A percentile compares a stretch with the other conserved stretches of the same genome.
These are phyloP conservation scores for Puccinia coronata DNA, from an alignment of 1,284 basidiomycete species.

Conservation along the genomic window DNA sequence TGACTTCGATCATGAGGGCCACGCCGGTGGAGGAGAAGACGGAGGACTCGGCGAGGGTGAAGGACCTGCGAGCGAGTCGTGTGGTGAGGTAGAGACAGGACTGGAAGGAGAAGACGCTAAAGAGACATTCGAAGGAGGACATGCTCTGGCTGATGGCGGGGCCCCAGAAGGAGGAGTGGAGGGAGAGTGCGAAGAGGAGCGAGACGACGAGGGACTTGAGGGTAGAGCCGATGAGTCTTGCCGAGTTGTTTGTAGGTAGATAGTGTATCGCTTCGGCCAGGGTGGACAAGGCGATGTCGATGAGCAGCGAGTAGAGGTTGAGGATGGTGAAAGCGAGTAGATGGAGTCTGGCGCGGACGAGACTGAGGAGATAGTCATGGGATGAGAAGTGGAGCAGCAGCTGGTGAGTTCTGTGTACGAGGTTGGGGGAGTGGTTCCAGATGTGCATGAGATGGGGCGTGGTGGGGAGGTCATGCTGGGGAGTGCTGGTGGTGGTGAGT, in stretches of 20 bases:
- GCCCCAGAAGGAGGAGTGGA: slow-evolving; percentile 52
- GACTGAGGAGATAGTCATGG: slow-evolving; percentile 52
- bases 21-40: slow-evolving; percentile 85
- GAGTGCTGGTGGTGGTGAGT: neutral
- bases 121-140: slow-evolving; percentile 75
- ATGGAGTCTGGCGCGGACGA: slow-evolving; percentile 56
- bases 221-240: slow-evolving; percentile 56
- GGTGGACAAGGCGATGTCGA: slow-evolving; percentile 56
- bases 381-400: slow-evolving; percentile 14
- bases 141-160: slow-evolving; percentile 57
- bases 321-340: slow-evolving; percentile 58
- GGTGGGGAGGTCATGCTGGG: neutral
- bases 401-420: slow-evolving; percentile 5
- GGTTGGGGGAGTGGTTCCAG: slow-evolving; percentile 54
- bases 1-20: slow-evolving; percentile 74
- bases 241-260: slow-evolving; percentile 57
- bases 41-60: slow-evolving; percentile 90
- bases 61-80: slow-evolving; percentile 83
- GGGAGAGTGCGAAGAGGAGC: slow-evolving; percentile 1
- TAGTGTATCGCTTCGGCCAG: slow-evolving; percentile 55
- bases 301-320: slow-evolving; percentile 57
- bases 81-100: slow-evolving; percentile 85
- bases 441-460: slow-evolving; percentile 52
- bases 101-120: slow-evolving; percentile 82
- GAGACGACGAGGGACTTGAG: slow-evolving; percentile 51